phyloP scores from a whole-genome alignment of 371 early-diverging fungal genomes.

The Vairimorpha ceranae region DNA sequence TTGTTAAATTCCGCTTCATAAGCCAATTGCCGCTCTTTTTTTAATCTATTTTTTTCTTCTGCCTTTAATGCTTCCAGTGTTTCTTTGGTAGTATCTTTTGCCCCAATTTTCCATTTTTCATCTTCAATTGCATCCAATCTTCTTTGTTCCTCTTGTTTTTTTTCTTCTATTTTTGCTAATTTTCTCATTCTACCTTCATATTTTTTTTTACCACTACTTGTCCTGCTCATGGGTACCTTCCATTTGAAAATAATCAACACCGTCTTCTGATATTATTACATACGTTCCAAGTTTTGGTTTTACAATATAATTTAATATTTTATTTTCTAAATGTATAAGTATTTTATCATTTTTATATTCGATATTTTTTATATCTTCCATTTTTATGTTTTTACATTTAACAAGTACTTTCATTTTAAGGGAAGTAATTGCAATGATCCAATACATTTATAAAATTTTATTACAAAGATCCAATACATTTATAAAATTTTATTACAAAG shows the following conservation, averaged over 20 bases:
- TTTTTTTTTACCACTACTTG: constrained; percentile 41
- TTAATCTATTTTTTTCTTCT: constrained; percentile 10
- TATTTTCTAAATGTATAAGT: background rate
- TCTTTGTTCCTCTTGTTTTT: constrained; percentile 33
- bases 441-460: no score
- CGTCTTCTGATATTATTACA: constrained; percentile 8
- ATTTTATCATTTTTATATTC: constrained; percentile 1
- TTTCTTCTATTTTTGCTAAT: constrained; percentile 32
- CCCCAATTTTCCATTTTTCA: constrained; percentile 46
- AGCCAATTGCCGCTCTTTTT: constrained; percentile 9
- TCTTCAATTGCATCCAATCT: constrained; percentile 23
- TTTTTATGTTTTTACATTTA: constrained; percentile 1
- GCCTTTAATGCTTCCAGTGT: background rate
- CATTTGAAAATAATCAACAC: background rate
- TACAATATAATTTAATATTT: constrained; percentile 15
- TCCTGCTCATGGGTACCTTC: constrained; percentile 37
- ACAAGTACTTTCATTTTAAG: constrained; percentile 13
- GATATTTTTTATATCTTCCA: constrained; percentile 21
- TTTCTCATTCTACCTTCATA: constrained; percentile 44
- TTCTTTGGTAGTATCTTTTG: constrained; percentile 28
- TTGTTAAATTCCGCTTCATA: constrained; percentile 40
- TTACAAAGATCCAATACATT: background rate
- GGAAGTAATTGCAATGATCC: background rate
- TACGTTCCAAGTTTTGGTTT: constrained; percentile 18
- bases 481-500: no score